A percentile compares a stretch with the other conserved stretches of the same genome.
Conservation (phyloP, 768 basidiomycete species). For the Phallus indusiatus region DNA sequence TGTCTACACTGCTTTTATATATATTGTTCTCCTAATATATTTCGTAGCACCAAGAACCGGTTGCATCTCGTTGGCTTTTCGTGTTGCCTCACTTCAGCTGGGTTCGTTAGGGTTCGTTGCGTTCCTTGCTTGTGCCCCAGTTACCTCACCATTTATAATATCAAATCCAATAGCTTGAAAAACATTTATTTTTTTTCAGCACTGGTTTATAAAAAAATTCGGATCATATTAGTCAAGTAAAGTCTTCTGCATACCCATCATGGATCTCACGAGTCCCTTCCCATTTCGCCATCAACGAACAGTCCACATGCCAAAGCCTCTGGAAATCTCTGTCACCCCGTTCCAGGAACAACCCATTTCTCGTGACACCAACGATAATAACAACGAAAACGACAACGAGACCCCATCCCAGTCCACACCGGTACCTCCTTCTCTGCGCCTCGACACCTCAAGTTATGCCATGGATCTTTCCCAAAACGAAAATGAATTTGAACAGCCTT, state of each 20-base stretch:
- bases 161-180: neutral
- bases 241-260: neutral
- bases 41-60: neutral
- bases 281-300: conserved; percentile 9
- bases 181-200: neutral
- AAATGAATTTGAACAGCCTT: neutral
- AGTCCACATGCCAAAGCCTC: conserved; percentile 2
- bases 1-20: neutral
- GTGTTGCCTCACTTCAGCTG: neutral
- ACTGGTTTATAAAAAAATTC: neutral
- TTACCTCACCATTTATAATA: neutral
- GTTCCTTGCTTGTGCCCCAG: neutral
- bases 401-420: neutral
- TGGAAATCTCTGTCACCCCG: conserved; percentile 4
- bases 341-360: neutral
- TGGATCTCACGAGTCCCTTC: conserved; percentile 7
- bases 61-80: neutral
- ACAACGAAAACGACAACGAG: neutral
- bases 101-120: neutral
- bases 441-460: neutral
- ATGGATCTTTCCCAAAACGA: neutral
- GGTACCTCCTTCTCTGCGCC: neutral
- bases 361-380: neutral
- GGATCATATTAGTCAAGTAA: neutral
- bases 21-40: neutral